These are phyloP conservation scores for Trichoderma asperelloides DNA, from an alignment of 495 filamentous ascomycete species.

Conservation along the genomic window DNA sequence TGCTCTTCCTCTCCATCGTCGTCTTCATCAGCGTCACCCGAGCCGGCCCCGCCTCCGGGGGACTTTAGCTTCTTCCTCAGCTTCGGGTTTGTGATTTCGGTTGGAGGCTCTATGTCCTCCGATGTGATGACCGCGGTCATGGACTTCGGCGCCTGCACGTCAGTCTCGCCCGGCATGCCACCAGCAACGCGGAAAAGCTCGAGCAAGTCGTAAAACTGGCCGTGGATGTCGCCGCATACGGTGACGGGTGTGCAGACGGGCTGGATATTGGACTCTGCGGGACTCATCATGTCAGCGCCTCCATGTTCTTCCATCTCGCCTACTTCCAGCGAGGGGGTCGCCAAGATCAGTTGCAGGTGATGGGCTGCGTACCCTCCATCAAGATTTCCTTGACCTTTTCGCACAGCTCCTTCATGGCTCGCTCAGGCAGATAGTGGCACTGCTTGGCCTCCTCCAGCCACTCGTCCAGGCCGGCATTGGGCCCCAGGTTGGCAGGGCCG, in stretches of 20 bases:
- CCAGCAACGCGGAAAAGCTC: constrained; percentile 95
- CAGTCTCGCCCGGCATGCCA: constrained; percentile 78
- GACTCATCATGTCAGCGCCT: not conserved
- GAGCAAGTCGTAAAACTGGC: constrained; percentile 96
- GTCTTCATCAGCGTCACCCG: constrained; percentile 24
- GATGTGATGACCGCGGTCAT: constrained; percentile 63
- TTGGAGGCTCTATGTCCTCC: constrained; percentile 80
- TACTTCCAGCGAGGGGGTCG: not conserved
- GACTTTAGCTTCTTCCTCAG: constrained; percentile 69
- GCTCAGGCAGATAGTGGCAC: constrained; percentile 91
- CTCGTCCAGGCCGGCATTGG: constrained; percentile 82
- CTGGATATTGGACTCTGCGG: constrained; percentile 89
- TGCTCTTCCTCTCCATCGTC: constrained; percentile 42
- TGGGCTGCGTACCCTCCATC: constrained; percentile 72
- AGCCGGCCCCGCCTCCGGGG: constrained; percentile 24
- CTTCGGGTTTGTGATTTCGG: constrained; percentile 75
- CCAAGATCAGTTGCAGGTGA: not conserved
- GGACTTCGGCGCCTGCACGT: constrained; percentile 53
- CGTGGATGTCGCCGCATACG: constrained; percentile 96
- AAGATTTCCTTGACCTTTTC: constrained; percentile 97
- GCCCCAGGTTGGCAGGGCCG: constrained; percentile 74
- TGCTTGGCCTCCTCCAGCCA: constrained; percentile 93
- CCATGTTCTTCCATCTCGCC: not conserved
- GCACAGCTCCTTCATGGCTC: constrained; percentile 95
- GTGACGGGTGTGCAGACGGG: constrained; percentile 95